These are phyloP conservation scores for Paramecium primaurelia DNA, from an alignment of 73 alveolate genomes.

Conservation along the genomic window DNA sequence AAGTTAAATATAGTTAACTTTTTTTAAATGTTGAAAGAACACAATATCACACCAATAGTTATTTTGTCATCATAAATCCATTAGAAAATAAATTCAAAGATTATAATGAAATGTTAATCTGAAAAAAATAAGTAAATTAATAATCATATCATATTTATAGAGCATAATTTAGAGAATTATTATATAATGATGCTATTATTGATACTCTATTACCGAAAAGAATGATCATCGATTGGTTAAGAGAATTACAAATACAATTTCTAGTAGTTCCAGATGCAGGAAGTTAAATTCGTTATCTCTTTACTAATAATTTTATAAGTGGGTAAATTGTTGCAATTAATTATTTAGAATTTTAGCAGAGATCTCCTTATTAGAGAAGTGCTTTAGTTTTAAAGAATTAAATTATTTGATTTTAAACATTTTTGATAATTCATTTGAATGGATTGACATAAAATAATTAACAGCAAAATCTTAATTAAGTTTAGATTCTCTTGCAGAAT, in stretches of 20 bases:
- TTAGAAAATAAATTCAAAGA: neutral
- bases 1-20: neutral
- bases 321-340: neutral
- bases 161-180: conserved; percentile 4
- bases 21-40: neutral
- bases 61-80: neutral
- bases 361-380: neutral
- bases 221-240: neutral
- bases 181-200: neutral
- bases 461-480: conserved; percentile 26
- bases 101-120: neutral
- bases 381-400: conserved; percentile 24
- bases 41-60: neutral
- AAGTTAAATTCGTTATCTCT: neutral
- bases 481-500: conserved; percentile 37
- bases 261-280: neutral
- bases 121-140: conserved; percentile 13
- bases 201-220: neutral
- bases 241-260: neutral
- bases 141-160: neutral
- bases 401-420: neutral
- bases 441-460: neutral
- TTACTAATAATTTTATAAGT: neutral
- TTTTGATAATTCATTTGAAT: conserved; percentile 1
- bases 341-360: neutral